Conservation (phyloP, 2,329 filamentous ascomycete species). For the Penicillium sp. region DNA sequence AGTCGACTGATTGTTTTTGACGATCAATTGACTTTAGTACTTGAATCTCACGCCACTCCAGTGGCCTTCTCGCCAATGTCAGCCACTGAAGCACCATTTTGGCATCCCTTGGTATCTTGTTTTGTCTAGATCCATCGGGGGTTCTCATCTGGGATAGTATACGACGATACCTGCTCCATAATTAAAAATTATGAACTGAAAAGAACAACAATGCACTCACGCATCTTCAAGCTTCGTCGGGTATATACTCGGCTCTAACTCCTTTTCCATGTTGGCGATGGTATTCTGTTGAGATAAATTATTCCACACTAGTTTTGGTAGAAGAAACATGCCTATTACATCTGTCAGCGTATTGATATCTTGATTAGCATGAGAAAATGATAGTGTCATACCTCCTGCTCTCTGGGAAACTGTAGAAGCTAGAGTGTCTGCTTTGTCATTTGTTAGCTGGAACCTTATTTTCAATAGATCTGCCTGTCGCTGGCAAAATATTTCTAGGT, state of each 20-base stretch:
- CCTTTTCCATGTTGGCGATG: neutral
- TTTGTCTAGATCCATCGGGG: neutral
- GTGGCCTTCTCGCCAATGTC: neutral
- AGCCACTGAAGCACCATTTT: neutral
- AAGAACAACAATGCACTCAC: neutral
- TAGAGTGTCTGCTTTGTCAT: neutral
- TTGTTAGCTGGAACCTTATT: neutral
- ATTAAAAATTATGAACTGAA: neutral
- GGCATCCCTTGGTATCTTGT: neutral
- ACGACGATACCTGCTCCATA: neutral
- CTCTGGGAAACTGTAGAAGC: neutral
- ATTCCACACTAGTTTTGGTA: slow-evolving; percentile 1
- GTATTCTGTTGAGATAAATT: slow-evolving; percentile 1
- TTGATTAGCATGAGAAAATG: neutral
- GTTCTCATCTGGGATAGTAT: neutral
- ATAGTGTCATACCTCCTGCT: neutral
- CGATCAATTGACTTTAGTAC: slow-evolving; percentile 4
- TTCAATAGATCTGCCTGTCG: neutral
- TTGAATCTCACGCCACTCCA: slow-evolving; percentile 4
- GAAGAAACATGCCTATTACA: neutral
- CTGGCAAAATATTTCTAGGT: neutral
- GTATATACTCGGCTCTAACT: neutral
- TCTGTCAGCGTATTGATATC: neutral
- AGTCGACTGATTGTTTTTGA: neutral
- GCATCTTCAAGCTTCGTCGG: neutral